These are phyloP conservation scores for Fagus crenata DNA, from an alignment of 306 rosid genomes.

Conservation along the genomic window DNA sequence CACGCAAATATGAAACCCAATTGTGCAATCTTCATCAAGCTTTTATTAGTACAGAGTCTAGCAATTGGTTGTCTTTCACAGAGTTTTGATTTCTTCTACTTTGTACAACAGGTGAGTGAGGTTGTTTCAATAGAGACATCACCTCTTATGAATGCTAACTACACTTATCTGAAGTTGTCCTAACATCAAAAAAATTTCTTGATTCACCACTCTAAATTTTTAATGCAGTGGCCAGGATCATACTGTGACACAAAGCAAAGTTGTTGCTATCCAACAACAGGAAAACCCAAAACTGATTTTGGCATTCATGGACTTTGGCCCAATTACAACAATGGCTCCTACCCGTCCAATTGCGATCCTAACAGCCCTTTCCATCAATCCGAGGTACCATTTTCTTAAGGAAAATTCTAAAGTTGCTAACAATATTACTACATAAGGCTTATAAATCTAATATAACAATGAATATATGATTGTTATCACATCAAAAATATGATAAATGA, in stretches of 20 bases:
- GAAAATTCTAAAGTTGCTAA: neutral
- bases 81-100: constrained; percentile 38
- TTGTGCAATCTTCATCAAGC: constrained; percentile 13
- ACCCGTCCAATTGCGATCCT: constrained; percentile 28
- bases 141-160: too few species aligned
- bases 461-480: too few species aligned
- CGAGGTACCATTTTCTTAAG: constrained; percentile 12
- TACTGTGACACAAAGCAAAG: constrained; percentile 26
- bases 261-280: constrained; percentile 40
- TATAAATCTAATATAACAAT: too few species aligned
- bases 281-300: constrained; percentile 34
- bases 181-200: too few species aligned
- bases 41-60: constrained; percentile 24
- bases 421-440: neutral
- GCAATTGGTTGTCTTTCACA: constrained; percentile 23
- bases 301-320: constrained; percentile 48
- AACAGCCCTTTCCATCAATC: constrained; percentile 23
- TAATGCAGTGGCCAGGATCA: constrained; percentile 44
- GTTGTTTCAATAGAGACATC: neutral
- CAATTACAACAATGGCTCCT: constrained; percentile 31
- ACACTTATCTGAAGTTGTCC: too few species aligned
- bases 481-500: too few species aligned
- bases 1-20: constrained; percentile 9
- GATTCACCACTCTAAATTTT: neutral
- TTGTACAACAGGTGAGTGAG: constrained; percentile 40